Evolutionary conservation across 2,329 filamentous ascomycete species (phyloP), one percentile per base, ranked within the genome.

Genomic region (Coleophoma eucalyptorum): DNA sequence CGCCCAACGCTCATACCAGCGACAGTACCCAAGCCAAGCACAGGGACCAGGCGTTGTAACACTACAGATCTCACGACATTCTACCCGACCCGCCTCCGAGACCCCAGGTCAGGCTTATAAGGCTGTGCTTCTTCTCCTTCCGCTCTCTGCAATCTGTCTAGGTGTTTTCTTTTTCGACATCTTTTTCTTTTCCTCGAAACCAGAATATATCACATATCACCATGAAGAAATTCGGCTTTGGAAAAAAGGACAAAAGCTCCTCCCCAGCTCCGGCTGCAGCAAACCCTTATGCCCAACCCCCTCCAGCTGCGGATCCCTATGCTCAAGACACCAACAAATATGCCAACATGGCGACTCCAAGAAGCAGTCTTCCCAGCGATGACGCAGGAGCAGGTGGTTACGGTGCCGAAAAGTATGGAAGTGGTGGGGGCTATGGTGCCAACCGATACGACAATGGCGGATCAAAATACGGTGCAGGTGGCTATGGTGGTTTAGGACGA

Each of bases 211-310:
- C 26, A 26, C 26, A 7, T 26, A 26, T 26, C 26, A 26, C 26
- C 21, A 85, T 85, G 81, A 80, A 77, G 71, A 82, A 79, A 60
- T 82, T 84, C 58, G 77, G 78, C 45, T 77, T 83, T 56, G 73
- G 79, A 56, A 81, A 77, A 69, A 83, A 80, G 45, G 31, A 57
- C 56, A 81, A 80, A 70, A 80, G 78, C 63, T 67, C 72, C 37
- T 72, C 74, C 5, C 69, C 72, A 49, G 69, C 72, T n/a, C 62
- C 58, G 21, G 51, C 61, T 34, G 55, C 57, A 43, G 58, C 61
- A 26, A 67, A 66, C 44, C 65, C 65, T 19, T 66, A 67, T 51
- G 64, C 64, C 16, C 60, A 65, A 52, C 56, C 56, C 41, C 54
- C 58, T n/a, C 58, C 52, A 52, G 56, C 58, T 11, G 73, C 76